Percentiles rank a stretch among this genome's conserved stretches.
phyloP scores from a whole-genome alignment of 202 grass and related monocot species.

The Setaria viridis region DNA sequence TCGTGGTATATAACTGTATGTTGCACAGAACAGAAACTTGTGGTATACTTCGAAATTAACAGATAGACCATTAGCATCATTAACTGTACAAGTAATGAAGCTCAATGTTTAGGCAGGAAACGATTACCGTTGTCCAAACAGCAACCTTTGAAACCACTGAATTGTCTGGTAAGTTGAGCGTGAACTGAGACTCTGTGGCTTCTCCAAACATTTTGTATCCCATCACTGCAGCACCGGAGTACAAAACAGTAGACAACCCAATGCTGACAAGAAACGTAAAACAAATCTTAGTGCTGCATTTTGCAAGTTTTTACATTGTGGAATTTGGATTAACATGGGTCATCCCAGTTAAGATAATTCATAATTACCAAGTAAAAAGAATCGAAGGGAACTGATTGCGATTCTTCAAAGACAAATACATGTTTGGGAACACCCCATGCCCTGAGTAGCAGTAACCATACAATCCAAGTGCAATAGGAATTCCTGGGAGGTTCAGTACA shows the following conservation, averaged over 20 bases:
- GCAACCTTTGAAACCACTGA: constrained; percentile 75
- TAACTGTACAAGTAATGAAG: background rate
- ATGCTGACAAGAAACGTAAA: constrained; percentile 58
- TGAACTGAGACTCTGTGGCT: constrained; percentile 82
- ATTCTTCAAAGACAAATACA: constrained; percentile 89
- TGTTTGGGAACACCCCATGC: constrained; percentile 98
- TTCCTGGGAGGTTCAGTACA: constrained; percentile 61
- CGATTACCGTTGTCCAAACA: constrained; percentile 86
- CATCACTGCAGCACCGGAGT: constrained; percentile 56
- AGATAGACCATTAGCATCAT: background rate
- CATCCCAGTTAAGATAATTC: constrained; percentile 23
- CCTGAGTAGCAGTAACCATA: constrained; percentile 92
- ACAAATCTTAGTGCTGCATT: background rate
- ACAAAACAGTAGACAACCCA: constrained; percentile 64
- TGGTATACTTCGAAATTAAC: background rate
- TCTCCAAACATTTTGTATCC: constrained; percentile 97
- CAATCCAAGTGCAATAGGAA: constrained; percentile 88
- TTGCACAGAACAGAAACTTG: background rate
- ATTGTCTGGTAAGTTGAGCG: constrained; percentile 84
- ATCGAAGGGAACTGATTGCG: constrained; percentile 67
- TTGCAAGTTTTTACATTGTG: background rate
- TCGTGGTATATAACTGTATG: background rate
- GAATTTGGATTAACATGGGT: background rate
- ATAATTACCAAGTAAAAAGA: constrained; percentile 72
- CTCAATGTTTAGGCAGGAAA: background rate